Conservation (phyloP, 75 land plant species). For the Sequoia sempervirens region DNA sequence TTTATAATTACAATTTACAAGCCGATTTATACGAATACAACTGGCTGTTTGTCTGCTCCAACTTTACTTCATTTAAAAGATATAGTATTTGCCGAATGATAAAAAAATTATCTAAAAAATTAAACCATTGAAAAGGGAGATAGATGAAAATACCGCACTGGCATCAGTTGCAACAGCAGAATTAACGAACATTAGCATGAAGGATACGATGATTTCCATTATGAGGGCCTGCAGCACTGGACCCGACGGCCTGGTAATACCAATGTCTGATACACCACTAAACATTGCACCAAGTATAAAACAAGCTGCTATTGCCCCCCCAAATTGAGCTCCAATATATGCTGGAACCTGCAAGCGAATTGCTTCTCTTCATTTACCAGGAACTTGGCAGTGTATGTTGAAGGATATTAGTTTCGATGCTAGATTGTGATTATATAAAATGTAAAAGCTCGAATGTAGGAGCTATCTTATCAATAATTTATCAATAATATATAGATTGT, state of each 20-base stretch:
- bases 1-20: no score
- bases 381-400: no score
- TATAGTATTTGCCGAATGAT: not conserved
- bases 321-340: conserved; percentile 64
- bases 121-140: not conserved
- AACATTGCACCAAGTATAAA: conserved; percentile 46
- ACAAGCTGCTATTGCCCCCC: conserved; percentile 42
- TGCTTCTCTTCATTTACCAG: not conserved
- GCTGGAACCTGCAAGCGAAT: conserved; percentile 54
- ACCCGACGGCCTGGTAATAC: conserved; percentile 68
- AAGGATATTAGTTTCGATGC: no score
- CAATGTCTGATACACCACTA: conserved; percentile 33
- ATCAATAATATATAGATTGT: no score
- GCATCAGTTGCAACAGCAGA: conserved; percentile 84
- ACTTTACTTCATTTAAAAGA: not conserved
- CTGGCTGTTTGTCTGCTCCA: not conserved
- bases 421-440: no score
- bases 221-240: conserved; percentile 52
- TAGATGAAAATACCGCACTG: conserved; percentile 55
- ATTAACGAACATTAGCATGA: conserved; percentile 76
- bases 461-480: no score
- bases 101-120: not conserved
- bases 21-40: not conserved
- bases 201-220: conserved; percentile 76
- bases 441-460: no score